Evolutionary conservation across 805 yeast species (phyloP), one percentile per base, ranked within the genome.

Genomic region (Schwanniomyces pseudopolymorphus): DNA sequence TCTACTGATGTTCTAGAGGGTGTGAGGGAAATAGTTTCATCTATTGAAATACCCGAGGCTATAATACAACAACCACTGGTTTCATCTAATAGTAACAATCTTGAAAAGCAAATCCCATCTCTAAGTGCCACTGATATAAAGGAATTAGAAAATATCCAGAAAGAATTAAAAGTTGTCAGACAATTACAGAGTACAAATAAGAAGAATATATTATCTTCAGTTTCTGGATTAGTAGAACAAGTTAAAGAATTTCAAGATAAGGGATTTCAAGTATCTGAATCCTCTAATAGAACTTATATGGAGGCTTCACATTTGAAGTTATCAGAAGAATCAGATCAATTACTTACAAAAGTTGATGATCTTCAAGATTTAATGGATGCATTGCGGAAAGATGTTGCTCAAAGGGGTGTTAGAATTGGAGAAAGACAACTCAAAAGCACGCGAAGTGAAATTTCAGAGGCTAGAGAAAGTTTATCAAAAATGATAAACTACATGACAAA

Each of bases 321-420:
- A 20, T 87, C 95, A 6, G 81, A 79, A 39, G 91, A 87, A 13
- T 84, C 95, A 6, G 96, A 89, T 60, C 58, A 61, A 0, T 66
- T 94, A 8, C 74, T 94, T 27, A 83, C 92, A 0, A 80, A 77
- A 51, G 92, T 92, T 4, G 99, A 94, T 62, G 97, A 89, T 54
- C 70, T 94, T 16, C 97, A 91, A 60, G 99, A 94, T 65, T 66
- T 87, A 8, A 87, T 94, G 61, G 99, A 94, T 59, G 88, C 88
- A 0, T 70, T 92, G 45, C 75, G 97, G 45, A 84, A 89, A 55
- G 98, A 91, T 66, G 96, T 94, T 11, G 96, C 96, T 0, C 85
- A 84, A 49, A 78, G 97, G 51, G 96, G 97, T 17, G 90, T 90
- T 0, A 78, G 89, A 31, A 90, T 96, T 13, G 70, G 89, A 0